A percentile compares a stretch with the other conserved stretches of the same genome.
phyloP scores from a whole-genome alignment of 2,329 filamentous ascomycete species.

The Cercospora sesami region DNA sequence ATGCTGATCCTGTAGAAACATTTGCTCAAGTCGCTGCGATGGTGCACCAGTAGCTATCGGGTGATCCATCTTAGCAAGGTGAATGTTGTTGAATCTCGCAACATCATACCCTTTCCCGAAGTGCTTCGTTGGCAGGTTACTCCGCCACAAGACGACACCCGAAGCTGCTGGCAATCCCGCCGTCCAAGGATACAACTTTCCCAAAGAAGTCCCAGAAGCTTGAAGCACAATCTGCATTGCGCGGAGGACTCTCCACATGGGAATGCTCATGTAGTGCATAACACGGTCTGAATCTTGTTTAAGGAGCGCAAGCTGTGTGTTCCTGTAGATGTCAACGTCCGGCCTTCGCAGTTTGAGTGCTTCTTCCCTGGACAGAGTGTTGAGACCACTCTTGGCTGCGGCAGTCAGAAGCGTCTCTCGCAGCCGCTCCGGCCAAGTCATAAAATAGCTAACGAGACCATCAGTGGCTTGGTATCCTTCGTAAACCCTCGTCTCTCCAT shows the following conservation, averaged over 20 bases:
- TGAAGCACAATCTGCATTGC: background rate
- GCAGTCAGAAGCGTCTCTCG: background rate
- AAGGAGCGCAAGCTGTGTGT: background rate
- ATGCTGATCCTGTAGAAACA: background rate
- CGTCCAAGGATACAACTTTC: background rate
- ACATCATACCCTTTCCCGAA: background rate
- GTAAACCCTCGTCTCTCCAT: background rate
- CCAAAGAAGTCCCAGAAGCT: background rate
- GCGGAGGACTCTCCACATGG: background rate
- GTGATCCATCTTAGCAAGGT: background rate
- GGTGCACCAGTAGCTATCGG: background rate
- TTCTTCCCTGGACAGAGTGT: background rate
- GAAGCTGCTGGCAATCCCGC: background rate
- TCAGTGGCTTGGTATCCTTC: background rate
- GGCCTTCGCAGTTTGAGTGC: background rate
- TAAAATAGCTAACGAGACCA: background rate
- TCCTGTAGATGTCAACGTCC: background rate
- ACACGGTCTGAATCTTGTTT: background rate
- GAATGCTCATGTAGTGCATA: background rate
- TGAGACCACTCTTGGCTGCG: background rate
- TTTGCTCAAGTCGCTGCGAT: background rate
- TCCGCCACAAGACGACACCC: background rate
- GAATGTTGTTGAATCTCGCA: background rate
- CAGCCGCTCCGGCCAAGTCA: background rate
- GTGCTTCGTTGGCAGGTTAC: background rate